Conservation (phyloP, 805 yeast genomes). For the Zygoascus bituminiphila region DNA sequence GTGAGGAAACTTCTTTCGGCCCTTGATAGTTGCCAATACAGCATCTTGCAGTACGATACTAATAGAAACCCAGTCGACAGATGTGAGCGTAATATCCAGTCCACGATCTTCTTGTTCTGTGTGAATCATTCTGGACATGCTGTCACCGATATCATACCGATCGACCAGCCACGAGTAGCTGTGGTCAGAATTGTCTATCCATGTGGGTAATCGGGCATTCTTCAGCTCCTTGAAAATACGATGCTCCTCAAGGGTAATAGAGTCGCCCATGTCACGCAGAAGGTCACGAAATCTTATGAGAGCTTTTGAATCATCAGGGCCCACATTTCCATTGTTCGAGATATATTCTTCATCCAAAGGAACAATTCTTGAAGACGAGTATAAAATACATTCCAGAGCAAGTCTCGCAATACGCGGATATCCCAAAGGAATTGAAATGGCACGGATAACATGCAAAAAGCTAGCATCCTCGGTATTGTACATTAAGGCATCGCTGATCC, state of each 20-base stretch:
- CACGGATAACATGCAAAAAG: slow-evolving; percentile 16
- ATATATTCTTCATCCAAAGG: slow-evolving; percentile 10
- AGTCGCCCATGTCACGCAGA: slow-evolving; percentile 15
- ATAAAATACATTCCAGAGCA: slow-evolving; percentile 18
- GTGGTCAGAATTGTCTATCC: slow-evolving; percentile 2
- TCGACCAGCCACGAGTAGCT: slow-evolving; percentile 11
- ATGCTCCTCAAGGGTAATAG: slow-evolving; percentile 2
- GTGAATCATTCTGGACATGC: slow-evolving; percentile 4
- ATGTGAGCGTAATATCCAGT: slow-evolving; percentile 11
- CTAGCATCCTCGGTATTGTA: slow-evolving; percentile 21
- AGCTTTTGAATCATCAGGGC: slow-evolving; percentile 7
- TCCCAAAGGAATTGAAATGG: slow-evolving; percentile 15
- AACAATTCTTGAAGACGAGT: slow-evolving; percentile 12
- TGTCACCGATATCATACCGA: slow-evolving; percentile 6
- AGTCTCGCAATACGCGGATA: slow-evolving; percentile 18
- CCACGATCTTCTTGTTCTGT: slow-evolving; percentile 3
- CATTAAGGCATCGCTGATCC: slow-evolving; percentile 50
- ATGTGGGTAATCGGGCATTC: not conserved
- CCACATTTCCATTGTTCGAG: not conserved
- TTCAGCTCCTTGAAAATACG: slow-evolving; percentile 3
- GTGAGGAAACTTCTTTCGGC: slow-evolving; percentile 8
- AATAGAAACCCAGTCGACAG: slow-evolving; percentile 17
- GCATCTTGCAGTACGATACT: slow-evolving; percentile 12
- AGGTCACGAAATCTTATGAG: slow-evolving; percentile 14
- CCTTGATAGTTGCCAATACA: slow-evolving; percentile 7